Conservation (phyloP, 2,329 filamentous ascomycete genomes). For the Zarea fungicola region DNA sequence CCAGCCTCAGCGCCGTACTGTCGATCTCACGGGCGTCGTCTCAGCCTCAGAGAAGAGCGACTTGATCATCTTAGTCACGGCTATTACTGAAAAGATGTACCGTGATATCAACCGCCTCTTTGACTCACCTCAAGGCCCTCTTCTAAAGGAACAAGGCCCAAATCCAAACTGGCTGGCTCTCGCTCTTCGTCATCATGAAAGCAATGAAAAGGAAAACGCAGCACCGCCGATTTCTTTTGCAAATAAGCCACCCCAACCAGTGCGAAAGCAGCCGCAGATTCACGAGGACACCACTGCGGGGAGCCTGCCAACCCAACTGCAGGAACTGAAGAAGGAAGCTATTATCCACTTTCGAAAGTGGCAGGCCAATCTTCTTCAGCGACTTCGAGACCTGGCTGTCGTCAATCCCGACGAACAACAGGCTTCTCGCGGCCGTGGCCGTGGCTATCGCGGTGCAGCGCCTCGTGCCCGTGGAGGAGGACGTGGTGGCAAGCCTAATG, state of each 20-base stretch:
- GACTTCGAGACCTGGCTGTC: slow-evolving; percentile 63
- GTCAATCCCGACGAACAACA: background rate
- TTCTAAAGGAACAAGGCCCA: slow-evolving; percentile 25
- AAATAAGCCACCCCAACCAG: slow-evolving; percentile 24
- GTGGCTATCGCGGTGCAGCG: slow-evolving; percentile 22
- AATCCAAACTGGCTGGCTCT: slow-evolving; percentile 32
- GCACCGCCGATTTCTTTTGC: slow-evolving; percentile 11
- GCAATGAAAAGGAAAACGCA: slow-evolving; percentile 25
- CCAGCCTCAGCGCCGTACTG: slow-evolving; percentile 36
- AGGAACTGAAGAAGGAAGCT: slow-evolving; percentile 64
- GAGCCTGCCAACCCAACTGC: slow-evolving; percentile 37
- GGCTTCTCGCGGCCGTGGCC: slow-evolving; percentile 23
- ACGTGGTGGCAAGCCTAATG: background rate
- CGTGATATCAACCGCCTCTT: slow-evolving; percentile 48
- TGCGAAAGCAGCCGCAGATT: slow-evolving; percentile 26
- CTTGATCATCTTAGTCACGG: slow-evolving; percentile 44
- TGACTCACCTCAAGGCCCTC: slow-evolving; percentile 37
- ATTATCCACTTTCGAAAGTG: slow-evolving; percentile 74
- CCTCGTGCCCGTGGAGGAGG: slow-evolving; percentile 14
- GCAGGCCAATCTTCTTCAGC: slow-evolving; percentile 63
- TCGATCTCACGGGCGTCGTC: slow-evolving; percentile 47
- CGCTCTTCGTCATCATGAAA: slow-evolving; percentile 24
- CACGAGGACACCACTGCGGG: background rate
- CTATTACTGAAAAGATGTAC: slow-evolving; percentile 52
- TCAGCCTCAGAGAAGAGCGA: slow-evolving; percentile 45